A percentile compares a stretch with the other conserved stretches of the same genome.
Evolutionary conservation across 2,329 filamentous ascomycete species (phyloP).

Genomic region (Ophiocordyceps unilateralis): DNA sequence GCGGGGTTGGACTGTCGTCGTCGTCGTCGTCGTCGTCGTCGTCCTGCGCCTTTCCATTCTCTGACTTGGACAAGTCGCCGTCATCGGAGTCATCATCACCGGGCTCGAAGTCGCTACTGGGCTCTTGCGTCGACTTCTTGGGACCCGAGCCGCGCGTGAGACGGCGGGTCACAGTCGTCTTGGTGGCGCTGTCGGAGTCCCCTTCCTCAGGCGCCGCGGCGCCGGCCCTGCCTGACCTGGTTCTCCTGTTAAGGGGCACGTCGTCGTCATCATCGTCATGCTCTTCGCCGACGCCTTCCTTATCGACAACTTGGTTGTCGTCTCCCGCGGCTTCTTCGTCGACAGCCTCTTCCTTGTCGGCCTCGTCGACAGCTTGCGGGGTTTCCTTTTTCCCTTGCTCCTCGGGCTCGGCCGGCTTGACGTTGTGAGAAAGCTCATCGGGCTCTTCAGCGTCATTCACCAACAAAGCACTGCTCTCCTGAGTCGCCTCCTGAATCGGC

Average conservation of each 20-base stretch:
- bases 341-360: conserved; percentile 4
- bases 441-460: conserved; percentile 16
- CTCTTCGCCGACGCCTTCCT: conserved; percentile 9
- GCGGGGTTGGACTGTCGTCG: conserved; percentile 27
- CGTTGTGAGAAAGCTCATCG: conserved; percentile 20
- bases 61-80: conserved; percentile 26
- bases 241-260: conserved; percentile 28
- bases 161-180: conserved; percentile 19
- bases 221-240: conserved; percentile 19
- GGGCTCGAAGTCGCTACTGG: conserved; percentile 44
- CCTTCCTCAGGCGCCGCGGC: conserved; percentile 13
- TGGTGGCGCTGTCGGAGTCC: conserved; percentile 12
- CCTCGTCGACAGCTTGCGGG: conserved; percentile 6
- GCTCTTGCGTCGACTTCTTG: conserved; percentile 31
- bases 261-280: conserved; percentile 27
- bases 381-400: conserved; percentile 13
- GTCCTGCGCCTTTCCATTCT: conserved; percentile 22
- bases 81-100: conserved; percentile 42
- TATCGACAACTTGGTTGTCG: conserved; percentile 3
- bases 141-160: conserved; percentile 27
- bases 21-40: conserved; percentile 24
- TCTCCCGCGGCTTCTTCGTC: conserved; percentile 9
- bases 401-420: conserved; percentile 11
- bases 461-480: conserved; percentile 27
- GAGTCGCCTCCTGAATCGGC: conserved; percentile 33